Percentiles rank a stretch among this genome's conserved stretches.
phyloP scores from a whole-genome alignment of 2,329 filamentous ascomycete species.

The Epicoccum nigrum region DNA sequence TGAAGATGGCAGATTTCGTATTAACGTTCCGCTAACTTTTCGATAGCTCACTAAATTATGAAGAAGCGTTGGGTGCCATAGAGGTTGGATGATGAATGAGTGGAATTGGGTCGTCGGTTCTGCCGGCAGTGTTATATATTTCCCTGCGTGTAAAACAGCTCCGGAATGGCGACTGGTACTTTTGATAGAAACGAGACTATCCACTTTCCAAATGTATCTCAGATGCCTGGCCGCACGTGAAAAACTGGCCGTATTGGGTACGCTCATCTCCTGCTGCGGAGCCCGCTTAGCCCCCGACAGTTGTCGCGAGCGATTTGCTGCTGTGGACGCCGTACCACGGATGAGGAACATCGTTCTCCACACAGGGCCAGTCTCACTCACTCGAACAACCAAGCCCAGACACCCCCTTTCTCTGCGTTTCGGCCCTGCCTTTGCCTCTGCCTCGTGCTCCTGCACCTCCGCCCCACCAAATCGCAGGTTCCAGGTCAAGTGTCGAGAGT shows the following conservation, averaged over 20 bases:
- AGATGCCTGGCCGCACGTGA: slow-evolving; percentile 1
- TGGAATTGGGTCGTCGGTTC: slow-evolving; percentile 40
- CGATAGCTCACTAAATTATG: slow-evolving; percentile 43
- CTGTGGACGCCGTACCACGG: slow-evolving; percentile 26
- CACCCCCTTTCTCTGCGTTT: slow-evolving; percentile 26
- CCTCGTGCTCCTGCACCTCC: slow-evolving; percentile 8
- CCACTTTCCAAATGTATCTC: slow-evolving; percentile 26
- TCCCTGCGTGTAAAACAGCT: slow-evolving; percentile 48
- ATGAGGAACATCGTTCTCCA: slow-evolving; percentile 23
- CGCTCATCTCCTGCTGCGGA: slow-evolving; percentile 1
- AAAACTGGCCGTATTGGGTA: slow-evolving; percentile 3
- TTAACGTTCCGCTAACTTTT: slow-evolving; percentile 25
- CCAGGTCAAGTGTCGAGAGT: slow-evolving; percentile 4
- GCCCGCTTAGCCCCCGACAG: slow-evolving; percentile 1
- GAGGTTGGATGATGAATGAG: slow-evolving; percentile 27
- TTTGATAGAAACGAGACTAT: slow-evolving; percentile 45
- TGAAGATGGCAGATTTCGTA: slow-evolving; percentile 24
- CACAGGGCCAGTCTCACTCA: not conserved
- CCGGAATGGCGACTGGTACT: slow-evolving; percentile 44
- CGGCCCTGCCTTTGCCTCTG: slow-evolving; percentile 9
- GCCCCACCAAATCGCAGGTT: slow-evolving; percentile 20
- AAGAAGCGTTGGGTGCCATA: slow-evolving; percentile 23
- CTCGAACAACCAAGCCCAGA: slow-evolving; percentile 2
- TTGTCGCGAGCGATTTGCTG: slow-evolving; percentile 1
- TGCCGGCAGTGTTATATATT: slow-evolving; percentile 47